Evolutionary conservation across 345 rosid species (phyloP), one percentile per base, ranked within the genome.

Genomic region (Eutrema japonicum): DNA sequence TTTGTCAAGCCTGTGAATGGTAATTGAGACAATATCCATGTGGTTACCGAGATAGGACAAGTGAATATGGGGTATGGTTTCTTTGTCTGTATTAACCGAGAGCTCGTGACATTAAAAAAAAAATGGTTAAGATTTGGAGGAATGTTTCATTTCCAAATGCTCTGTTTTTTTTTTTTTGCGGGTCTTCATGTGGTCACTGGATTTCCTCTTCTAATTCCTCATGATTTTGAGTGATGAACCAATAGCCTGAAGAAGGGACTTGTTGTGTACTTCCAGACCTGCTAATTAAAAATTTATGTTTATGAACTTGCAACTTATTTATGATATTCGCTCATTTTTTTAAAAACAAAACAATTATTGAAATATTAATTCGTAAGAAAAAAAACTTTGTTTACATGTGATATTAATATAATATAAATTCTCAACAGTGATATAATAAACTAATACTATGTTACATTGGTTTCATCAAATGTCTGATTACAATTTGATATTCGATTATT

Each of bases 1-100:
- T 27, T 11, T 52, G 57, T 6, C 36, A 52, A 52, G 36, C 36
- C 29, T 29, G 57, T 29, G 29, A 53, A 53, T 53, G 58, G 37
- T 52, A 52, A 6, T 3, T 53, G 58, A 54, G 18, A 30, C 38
- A 53, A 12, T 53, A 36, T 53, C 37, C 58, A 53, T 29, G 58
- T 53, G 16, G 58, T 29, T 30, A 7, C 18, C 5, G 58, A 36
- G 13, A 52, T 52, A 52, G 33, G 14, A 52, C 36, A 52, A 52
- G 57, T 8, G 57, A 51, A 29, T n/a, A 50, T 29, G 9, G 6
- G 16, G 29, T 27, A 11, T 29, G 32, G 35, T 4, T 32, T 32
- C 35, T 32, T 32, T 32, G 35, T 32, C 35, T 30, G 33, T 30
- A 30, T 30, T 30, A 30, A 30, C 41, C 59, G 40, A 54, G 59